Evolutionary conservation across 495 filamentous ascomycete genomes (phyloP), one percentile per base, ranked within the genome.

Genomic region (Neurospora tetraspora): DNA sequence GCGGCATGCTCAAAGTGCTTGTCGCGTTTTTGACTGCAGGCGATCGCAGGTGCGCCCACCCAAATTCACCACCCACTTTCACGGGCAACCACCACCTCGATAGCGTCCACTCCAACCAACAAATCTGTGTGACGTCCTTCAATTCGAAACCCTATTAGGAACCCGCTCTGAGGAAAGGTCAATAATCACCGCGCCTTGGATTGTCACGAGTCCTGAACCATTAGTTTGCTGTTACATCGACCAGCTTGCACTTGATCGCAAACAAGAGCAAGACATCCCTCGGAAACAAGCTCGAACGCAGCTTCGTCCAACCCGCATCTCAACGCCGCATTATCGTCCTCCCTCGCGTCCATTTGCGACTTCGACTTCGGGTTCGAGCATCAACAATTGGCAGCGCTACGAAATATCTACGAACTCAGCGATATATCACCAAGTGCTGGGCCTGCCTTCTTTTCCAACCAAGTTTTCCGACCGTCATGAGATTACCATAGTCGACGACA

Each of bases 1-100:
- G 53, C 53, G 53, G 53, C 53, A 61, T 61, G 53, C 53, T 61
- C 53, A 61, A 61, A 31, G 53, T 61, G 53, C 53, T 61, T 61
- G 43, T 71, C 70, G 70, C 70, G 70, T 71, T 71, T 71, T 71
- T 71, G 70, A 37, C 42, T 39, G 39, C 39, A 45, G 31, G 69
- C 70, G 69, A 70, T 71, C 47, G 37, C 36, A 45, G 40, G 23
- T 36, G 37, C 34, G 69, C 38, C 47, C 68, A 69, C 31, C 72
- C 40, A 39, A 69, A 11, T 27, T 37, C 53, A 61, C 5, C 53
- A 59, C 47, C 47, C 47, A 59, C 47, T 59, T 59, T 59, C 47
- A 59, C 47, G 47, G 23, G 47, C 47, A 59, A 59, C 47, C 47
- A 59, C 47, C 47, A 59, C 2, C 23, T 31, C 23, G 47, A 59